Evolutionary conservation across 2,329 filamentous ascomycete species (phyloP), one percentile per base, ranked within the genome.

Genomic region (Ascochyta koolunga): DNA sequence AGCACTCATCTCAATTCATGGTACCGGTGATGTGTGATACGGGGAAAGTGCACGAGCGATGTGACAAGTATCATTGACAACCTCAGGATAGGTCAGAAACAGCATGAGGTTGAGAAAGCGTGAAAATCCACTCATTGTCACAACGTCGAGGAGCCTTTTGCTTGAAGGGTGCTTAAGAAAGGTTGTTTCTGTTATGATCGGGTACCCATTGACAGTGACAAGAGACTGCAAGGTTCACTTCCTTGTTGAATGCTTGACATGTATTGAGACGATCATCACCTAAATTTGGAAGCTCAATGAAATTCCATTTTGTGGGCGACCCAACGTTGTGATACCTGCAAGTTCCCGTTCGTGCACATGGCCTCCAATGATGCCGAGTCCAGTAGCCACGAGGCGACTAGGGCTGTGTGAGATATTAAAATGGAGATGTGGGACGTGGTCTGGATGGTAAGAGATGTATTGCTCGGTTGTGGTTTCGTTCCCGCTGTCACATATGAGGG

Each of bases 351-450:
- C 19, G 33, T 27, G 19, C 15, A 19, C 33, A 36, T 13, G 19
- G 25, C 11, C 39, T 39, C 51, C 45, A 41, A 46, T 22, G 13
- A 27, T 41, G 45, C 29, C 45, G 36, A 49, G 39, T 47, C 40
- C 41, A 21, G 39, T 36, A 31, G 22, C 27, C 35, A 36, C 40
- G 36, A 46, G 31, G 15, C 13, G 22, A 22, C 31, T 33, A 41
- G 40, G 51, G 44, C 45, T 54, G 45, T 48, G 50, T 42, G 36
- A 44, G 44, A n/a, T 35, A 50, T 33, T 36, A 41, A 29, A 11
- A 45, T 32, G 51, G 51, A 24, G 40, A 49, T 36, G 45, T 50
- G 45, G 51, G 40, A 45, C 40, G 24, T 16, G 7, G 13, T n/a
- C 40, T 31, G 15, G 21, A n/a, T 40, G 29, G 33, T n/a, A 39